These are phyloP conservation scores for Angomonas deanei DNA, from an alignment of 208 protist species.

Conservation along the genomic window DNA sequence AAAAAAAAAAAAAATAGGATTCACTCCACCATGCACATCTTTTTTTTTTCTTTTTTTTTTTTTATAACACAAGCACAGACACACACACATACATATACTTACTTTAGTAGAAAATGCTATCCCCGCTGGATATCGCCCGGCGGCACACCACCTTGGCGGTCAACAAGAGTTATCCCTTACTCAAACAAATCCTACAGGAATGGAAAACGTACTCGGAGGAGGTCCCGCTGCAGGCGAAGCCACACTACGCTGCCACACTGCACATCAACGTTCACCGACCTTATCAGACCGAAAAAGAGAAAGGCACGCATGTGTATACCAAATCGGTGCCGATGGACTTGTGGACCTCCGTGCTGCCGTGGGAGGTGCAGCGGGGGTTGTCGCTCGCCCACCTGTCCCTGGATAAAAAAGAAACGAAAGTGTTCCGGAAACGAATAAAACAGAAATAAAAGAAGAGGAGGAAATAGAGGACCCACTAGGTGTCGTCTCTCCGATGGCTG, in stretches of 20 bases:
- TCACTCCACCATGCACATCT: not conserved
- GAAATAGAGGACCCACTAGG: constrained; percentile 58
- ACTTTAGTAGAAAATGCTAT: not conserved
- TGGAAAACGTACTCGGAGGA: constrained; percentile 54
- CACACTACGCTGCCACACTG: constrained; percentile 45
- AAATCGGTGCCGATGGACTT: constrained; percentile 53
- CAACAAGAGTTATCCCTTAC: constrained; percentile 31
- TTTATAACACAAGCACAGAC: not conserved
- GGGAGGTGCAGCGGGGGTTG: constrained; percentile 82
- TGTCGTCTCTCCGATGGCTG: constrained; percentile 29
- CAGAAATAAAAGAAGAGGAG: not conserved
- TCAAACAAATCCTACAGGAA: constrained; percentile 61
- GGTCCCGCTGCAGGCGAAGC: constrained; percentile 49
- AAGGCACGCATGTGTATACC: not conserved
- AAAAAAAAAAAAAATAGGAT: constrained; percentile 5
- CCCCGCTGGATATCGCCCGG: constrained; percentile 36
- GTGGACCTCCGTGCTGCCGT: constrained; percentile 80
- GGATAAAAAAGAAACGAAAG: constrained; percentile 1
- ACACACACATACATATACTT: not conserved
- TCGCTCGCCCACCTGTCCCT: constrained; percentile 46
- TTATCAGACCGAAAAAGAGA: not conserved
- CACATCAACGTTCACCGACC: constrained; percentile 31
- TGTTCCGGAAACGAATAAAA: constrained; percentile 1
- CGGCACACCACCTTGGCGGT: constrained; percentile 55
- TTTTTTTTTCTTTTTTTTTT: constrained; percentile 7